These are phyloP conservation scores for Prunus mongolica DNA, from an alignment of 306 rosid genomes.

Conservation along the genomic window DNA sequence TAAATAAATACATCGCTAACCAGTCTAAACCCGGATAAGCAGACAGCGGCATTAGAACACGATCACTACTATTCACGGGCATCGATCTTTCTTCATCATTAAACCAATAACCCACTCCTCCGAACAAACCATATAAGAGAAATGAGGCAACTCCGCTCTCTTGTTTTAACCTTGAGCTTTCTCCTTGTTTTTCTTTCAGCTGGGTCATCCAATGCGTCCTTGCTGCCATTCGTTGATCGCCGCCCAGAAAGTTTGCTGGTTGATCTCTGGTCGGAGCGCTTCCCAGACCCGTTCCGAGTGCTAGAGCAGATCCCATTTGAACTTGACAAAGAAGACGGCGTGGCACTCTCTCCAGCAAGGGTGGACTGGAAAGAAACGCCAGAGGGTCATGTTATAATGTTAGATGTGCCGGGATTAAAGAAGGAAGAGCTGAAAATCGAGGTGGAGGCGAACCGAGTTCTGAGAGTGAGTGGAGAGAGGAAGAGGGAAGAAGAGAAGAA, in stretches of 20 bases:
- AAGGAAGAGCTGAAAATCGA: slow-evolving; percentile 63
- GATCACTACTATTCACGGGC: neutral
- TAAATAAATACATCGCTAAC: neutral
- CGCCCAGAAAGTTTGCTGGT: slow-evolving; percentile 25
- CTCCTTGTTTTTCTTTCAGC: slow-evolving; percentile 17
- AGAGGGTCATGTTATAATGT: slow-evolving; percentile 51
- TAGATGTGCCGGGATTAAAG: slow-evolving; percentile 60
- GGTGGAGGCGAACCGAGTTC: slow-evolving; percentile 48
- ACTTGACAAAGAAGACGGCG: slow-evolving; percentile 31
- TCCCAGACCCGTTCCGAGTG: slow-evolving; percentile 48
- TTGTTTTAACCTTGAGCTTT: slow-evolving; percentile 12
- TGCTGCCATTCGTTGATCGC: slow-evolving; percentile 43
- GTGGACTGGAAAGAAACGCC: slow-evolving; percentile 76
- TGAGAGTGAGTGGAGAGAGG: slow-evolving; percentile 69
- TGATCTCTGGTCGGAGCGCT: slow-evolving; percentile 35
- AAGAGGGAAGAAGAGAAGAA: slow-evolving; percentile 49
- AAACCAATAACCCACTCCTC: neutral
- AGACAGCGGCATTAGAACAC: neutral
- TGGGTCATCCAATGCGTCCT: slow-evolving; percentile 36
- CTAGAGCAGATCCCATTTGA: slow-evolving; percentile 59
- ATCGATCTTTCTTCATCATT: neutral
- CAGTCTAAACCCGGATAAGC: neutral
- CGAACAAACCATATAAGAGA: neutral
- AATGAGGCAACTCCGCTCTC: slow-evolving; percentile 28
- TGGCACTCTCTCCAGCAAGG: slow-evolving; percentile 35